Conservation (phyloP, 2,329 filamentous ascomycete species). For the Fusarium sp. region DNA sequence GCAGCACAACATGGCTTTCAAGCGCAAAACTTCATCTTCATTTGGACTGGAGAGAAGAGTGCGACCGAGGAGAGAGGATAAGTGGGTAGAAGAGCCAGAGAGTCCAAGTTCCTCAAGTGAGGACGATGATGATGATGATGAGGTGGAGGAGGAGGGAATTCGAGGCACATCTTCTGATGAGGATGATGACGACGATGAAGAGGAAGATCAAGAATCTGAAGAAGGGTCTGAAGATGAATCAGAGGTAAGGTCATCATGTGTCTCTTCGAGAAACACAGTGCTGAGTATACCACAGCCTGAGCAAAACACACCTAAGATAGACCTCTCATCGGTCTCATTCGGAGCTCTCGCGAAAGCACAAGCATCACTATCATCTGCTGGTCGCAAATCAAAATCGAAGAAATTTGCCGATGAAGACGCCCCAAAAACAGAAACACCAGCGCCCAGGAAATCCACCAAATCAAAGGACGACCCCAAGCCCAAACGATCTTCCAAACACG, state of each 20-base stretch:
- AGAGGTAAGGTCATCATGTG: slow-evolving; percentile 31
- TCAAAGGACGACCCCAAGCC: slow-evolving; percentile 39
- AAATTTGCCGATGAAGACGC: slow-evolving; percentile 19
- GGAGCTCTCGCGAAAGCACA: slow-evolving; percentile 90
- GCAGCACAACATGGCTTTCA: slow-evolving; percentile 45
- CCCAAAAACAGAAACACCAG: slow-evolving; percentile 41
- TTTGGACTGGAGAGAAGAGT: slow-evolving; percentile 53
- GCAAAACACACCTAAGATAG: slow-evolving; percentile 48
- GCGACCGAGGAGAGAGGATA: slow-evolving; percentile 54
- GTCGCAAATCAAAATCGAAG: slow-evolving; percentile 43
- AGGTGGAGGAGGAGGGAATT: slow-evolving; percentile 42
- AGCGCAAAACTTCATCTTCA: slow-evolving; percentile 50
- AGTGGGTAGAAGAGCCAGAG: slow-evolving; percentile 51
- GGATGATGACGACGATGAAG: slow-evolving; percentile 41
- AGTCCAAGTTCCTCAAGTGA: slow-evolving; percentile 43
- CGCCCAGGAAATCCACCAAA: slow-evolving; percentile 47
- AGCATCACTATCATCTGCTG: slow-evolving; percentile 62
- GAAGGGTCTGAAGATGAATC: slow-evolving; percentile 40
- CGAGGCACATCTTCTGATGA: slow-evolving; percentile 31
- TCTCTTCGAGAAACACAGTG: not conserved
- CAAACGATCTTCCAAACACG: slow-evolving; percentile 78
- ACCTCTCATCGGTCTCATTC: slow-evolving; percentile 76
- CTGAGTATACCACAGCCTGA: slow-evolving; percentile 35
- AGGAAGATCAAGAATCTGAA: slow-evolving; percentile 27
- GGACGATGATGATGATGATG: slow-evolving; percentile 43